These are phyloP conservation scores for Ascochyta clinopodiicola DNA, from an alignment of 2,329 filamentous ascomycete genomes.

Conservation along the genomic window DNA sequence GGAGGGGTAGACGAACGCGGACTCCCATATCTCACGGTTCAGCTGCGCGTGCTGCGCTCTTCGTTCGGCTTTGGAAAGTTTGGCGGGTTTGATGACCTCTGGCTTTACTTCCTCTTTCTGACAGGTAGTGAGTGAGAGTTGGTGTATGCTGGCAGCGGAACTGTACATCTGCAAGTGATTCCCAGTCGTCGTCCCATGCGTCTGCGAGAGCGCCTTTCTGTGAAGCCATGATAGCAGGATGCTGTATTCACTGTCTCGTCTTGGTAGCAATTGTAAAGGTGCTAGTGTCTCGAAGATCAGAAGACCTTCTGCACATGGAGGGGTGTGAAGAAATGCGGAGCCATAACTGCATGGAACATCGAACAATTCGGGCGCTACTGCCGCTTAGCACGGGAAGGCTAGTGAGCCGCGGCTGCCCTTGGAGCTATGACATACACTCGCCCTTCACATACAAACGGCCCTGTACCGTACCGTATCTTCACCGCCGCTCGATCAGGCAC, in stretches of 20 bases:
- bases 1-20: conserved; percentile 68
- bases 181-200: conserved; percentile 95
- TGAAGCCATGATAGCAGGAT: conserved; percentile 28
- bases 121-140: conserved; percentile 24
- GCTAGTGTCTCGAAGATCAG: background rate
- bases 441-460: background rate
- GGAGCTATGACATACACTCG: conserved; percentile 18
- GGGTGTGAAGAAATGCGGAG: conserved; percentile 20
- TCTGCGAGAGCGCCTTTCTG: conserved; percentile 55
- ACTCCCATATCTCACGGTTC: conserved; percentile 87
- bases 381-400: conserved; percentile 18
- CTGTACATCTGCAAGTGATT: conserved; percentile 73
- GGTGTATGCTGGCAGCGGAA: conserved; percentile 3
- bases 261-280: background rate
- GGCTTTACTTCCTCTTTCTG: conserved; percentile 50
- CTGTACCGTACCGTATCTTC: background rate
- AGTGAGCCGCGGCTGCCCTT: conserved; percentile 17
- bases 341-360: conserved; percentile 12
- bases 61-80: conserved; percentile 76
- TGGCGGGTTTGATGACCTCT: conserved; percentile 44
- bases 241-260: background rate
- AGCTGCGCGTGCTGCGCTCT: conserved; percentile 80
- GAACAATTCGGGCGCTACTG: conserved; percentile 16
- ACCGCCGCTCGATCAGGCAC: background rate
- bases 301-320: conserved; percentile 4